These are phyloP conservation scores for Lyophyllum decastes DNA, from an alignment of 768 basidiomycete genomes.

Conservation along the genomic window DNA sequence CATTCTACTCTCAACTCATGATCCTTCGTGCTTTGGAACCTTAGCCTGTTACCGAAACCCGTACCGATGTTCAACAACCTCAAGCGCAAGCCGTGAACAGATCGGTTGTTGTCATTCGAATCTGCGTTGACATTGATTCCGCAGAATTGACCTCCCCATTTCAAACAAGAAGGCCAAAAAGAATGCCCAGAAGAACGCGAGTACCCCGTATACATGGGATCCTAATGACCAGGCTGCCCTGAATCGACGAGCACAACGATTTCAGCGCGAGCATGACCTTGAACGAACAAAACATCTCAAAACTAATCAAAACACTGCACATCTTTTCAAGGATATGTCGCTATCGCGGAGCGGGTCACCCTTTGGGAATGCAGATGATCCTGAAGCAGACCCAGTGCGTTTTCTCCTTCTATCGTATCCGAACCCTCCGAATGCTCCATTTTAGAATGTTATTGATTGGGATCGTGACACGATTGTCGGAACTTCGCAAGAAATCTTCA, in stretches of 20 bases:
- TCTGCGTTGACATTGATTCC: neutral
- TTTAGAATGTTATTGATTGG: slow-evolving; percentile 94
- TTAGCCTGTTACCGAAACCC: slow-evolving; percentile 57
- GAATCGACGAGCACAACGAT: slow-evolving; percentile 81
- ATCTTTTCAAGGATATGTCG: slow-evolving; percentile 50
- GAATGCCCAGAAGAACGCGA: slow-evolving; percentile 12
- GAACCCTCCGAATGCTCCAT: neutral
- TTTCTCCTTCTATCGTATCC: neutral
- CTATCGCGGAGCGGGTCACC: slow-evolving; percentile 53
- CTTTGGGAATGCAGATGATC: slow-evolving; percentile 57
- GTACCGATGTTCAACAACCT: slow-evolving; percentile 45
- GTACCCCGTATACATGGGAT: slow-evolving; percentile 39
- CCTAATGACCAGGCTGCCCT: slow-evolving; percentile 69
- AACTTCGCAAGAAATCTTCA: slow-evolving; percentile 86
- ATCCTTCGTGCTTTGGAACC: slow-evolving; percentile 9
- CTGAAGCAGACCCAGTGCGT: slow-evolving; percentile 72
- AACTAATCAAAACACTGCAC: slow-evolving; percentile 50
- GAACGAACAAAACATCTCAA: slow-evolving; percentile 68
- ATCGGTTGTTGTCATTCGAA: slow-evolving; percentile 1
- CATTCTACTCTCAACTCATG: slow-evolving; percentile 2
- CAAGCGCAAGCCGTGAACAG: slow-evolving; percentile 69
- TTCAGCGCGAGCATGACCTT: slow-evolving; percentile 87
- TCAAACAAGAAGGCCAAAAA: slow-evolving; percentile 48
- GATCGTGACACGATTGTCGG: slow-evolving; percentile 95
- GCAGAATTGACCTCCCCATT: slow-evolving; percentile 39